Conservation (phyloP, 305 asterid genomes). For the Plantago coronopus region DNA sequence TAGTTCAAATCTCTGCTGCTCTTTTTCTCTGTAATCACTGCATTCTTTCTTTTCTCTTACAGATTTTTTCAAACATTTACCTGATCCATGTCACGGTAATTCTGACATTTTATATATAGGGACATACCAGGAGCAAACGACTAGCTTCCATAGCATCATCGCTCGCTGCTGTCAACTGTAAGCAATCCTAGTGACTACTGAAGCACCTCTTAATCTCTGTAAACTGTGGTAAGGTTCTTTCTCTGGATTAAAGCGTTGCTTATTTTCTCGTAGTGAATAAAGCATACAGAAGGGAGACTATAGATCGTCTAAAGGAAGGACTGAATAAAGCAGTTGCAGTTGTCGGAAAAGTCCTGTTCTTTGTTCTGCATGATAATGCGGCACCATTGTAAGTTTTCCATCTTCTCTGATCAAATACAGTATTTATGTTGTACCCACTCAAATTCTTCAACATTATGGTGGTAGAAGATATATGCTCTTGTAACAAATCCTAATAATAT, state of each 20-base stretch:
- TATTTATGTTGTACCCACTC: neutral
- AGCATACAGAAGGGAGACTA: slow-evolving; percentile 46
- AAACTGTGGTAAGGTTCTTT: slow-evolving; percentile 20
- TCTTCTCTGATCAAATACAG: slow-evolving; percentile 15
- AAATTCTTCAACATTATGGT: neutral
- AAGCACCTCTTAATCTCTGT: slow-evolving; percentile 15
- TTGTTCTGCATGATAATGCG: slow-evolving; percentile 48
- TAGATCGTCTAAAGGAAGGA: slow-evolving; percentile 59
- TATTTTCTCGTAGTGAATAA: slow-evolving; percentile 47
- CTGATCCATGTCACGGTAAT: slow-evolving; percentile 9
- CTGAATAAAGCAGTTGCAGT: slow-evolving; percentile 61
- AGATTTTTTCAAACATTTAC: neutral
- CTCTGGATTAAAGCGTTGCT: slow-evolving; percentile 13
- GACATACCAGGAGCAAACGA: slow-evolving; percentile 64
- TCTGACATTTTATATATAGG: slow-evolving; percentile 39
- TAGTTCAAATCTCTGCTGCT: neutral
- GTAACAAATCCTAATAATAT: slow-evolving; percentile 15
- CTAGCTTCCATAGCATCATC: slow-evolving; percentile 67
- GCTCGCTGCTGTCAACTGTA: slow-evolving; percentile 56
- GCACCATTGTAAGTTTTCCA: slow-evolving; percentile 60
- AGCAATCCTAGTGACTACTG: slow-evolving; percentile 28
- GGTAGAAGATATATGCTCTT: slow-evolving; percentile 2
- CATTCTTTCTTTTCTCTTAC: neutral
- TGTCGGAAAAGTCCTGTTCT: slow-evolving; percentile 52
- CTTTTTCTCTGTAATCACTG: neutral